Base-by-base conservation (phyloP, 1,139 yeast genomes). In the Candida sp. region DNA sequence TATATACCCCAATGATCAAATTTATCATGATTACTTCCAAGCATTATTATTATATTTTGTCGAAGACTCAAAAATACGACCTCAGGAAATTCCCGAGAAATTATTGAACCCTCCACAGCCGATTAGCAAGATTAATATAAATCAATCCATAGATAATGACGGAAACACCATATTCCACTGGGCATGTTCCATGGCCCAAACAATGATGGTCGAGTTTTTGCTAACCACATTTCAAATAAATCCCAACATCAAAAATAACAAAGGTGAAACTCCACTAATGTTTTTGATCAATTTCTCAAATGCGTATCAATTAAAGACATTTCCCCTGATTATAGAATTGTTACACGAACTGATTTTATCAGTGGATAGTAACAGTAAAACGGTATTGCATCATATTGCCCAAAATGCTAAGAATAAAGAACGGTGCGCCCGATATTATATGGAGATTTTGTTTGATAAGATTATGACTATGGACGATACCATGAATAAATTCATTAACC, bases 141-240 rank as follows among this genome's bases (percentile, higher is more conserved):
- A 87, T 55, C 87, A 89, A 35, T 83, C 97, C 2, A 88, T 95
- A 40, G 99, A 95, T 63, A 95, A 87, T 53, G 82, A 86, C 45
- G 98, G 98, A 0, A 95, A 93, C 57, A 85, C 97, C 0, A 90
- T 96, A 1, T 73, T 95, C 46, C 99, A 95, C 62, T 88, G 98
- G 96, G 96, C 97, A 1, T 84, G 98, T 29, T 89, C 97, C 0
- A 75, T 95, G 65, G 98, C 96, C 0, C 82, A 89, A 49, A 68
- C 84, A 4, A 71, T 82, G 2, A 73, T 91, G 46, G 93, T 90
- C 4, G 79, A 79, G 45, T 89, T 88, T 45, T 69, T 95, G 33
- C 77, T 91, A 5, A 55, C 56, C n/a, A 67, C 65, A n/a, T 71
- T 73, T 45, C 64, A 65, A 15, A 74, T 87, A 6, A 69, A 87